A percentile compares a stretch with the other conserved stretches of the same genome.
Evolutionary conservation across 1,139 yeast genomes (phyloP).

Genomic region (Hansenula lynferdii): DNA sequence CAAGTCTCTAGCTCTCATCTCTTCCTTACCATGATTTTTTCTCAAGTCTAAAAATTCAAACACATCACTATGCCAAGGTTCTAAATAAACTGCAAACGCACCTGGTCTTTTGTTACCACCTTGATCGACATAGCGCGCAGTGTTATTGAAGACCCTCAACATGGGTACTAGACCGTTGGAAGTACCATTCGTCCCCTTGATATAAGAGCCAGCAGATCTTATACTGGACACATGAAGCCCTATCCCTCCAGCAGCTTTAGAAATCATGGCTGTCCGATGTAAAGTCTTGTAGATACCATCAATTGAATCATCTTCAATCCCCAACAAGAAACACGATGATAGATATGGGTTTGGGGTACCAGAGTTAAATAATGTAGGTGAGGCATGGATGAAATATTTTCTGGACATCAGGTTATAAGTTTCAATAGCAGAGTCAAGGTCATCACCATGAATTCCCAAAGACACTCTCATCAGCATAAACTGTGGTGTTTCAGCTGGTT

Average conservation of each 20-base stretch:
- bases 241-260: slow-evolving; percentile 89
- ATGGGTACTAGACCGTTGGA: slow-evolving; percentile 87
- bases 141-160: slow-evolving; percentile 84
- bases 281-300: slow-evolving; percentile 87
- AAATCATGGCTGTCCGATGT: slow-evolving; percentile 79
- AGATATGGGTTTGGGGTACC: slow-evolving; percentile 83
- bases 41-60: slow-evolving; percentile 78
- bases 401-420: slow-evolving; percentile 81
- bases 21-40: slow-evolving; percentile 90
- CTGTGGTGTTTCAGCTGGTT: slow-evolving; percentile 85
- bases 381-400: slow-evolving; percentile 81
- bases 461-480: slow-evolving; percentile 88
- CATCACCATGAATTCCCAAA: slow-evolving; percentile 76
- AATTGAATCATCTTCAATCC: slow-evolving; percentile 85
- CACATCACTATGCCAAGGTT: slow-evolving; percentile 90
- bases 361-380: slow-evolving; percentile 86
- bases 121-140: slow-evolving; percentile 90
- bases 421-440: slow-evolving; percentile 66
- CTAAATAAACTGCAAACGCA: slow-evolving; percentile 82
- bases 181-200: slow-evolving; percentile 89
- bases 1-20: slow-evolving; percentile 81
- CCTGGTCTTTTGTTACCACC: slow-evolving; percentile 96
- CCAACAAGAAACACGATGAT: slow-evolving; percentile 84
- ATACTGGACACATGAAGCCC: slow-evolving; percentile 82
- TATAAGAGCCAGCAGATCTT: slow-evolving; percentile 78